Percentiles rank a stretch among this genome's conserved stretches.
Conservation (phyloP, 495 filamentous ascomycete genomes). For the Daldinia caldariorum region DNA sequence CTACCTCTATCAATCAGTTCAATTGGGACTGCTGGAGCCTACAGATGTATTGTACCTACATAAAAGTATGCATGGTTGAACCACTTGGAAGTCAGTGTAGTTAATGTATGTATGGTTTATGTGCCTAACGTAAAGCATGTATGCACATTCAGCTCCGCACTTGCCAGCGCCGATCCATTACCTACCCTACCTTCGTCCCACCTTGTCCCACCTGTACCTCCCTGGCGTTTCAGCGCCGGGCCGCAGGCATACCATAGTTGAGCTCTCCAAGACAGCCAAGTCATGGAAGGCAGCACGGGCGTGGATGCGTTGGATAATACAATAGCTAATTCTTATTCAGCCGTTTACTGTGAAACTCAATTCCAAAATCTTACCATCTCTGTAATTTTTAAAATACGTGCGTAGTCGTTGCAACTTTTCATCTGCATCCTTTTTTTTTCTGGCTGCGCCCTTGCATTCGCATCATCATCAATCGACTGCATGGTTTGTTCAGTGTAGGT, state of each 20-base stretch:
- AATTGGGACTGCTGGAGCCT: background rate
- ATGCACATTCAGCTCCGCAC: slow-evolving; percentile 21
- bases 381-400: background rate
- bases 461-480: slow-evolving; percentile 26
- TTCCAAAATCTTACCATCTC: slow-evolving; percentile 7
- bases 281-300: slow-evolving; percentile 20
- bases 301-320: background rate
- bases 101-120: too few species aligned
- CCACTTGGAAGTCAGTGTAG: background rate
- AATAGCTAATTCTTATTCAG: slow-evolving; percentile 1
- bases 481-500: slow-evolving; percentile 26
- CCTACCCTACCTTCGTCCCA: too few species aligned
- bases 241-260: slow-evolving; percentile 10
- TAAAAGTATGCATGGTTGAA: background rate
- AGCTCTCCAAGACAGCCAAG: slow-evolving; percentile 13
- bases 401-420: slow-evolving; percentile 2
- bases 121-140: too few species aligned
- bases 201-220: slow-evolving; percentile 32
- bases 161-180: slow-evolving; percentile 25
- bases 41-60: background rate
- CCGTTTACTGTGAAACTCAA: background rate
- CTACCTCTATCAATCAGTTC: too few species aligned
- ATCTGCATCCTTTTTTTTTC: slow-evolving; percentile 2
- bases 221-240: slow-evolving; percentile 27
- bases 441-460: slow-evolving; percentile 17